Base-by-base conservation (phyloP, 2,329 filamentous ascomycete genomes). In the Curvularia lunata region DNA sequence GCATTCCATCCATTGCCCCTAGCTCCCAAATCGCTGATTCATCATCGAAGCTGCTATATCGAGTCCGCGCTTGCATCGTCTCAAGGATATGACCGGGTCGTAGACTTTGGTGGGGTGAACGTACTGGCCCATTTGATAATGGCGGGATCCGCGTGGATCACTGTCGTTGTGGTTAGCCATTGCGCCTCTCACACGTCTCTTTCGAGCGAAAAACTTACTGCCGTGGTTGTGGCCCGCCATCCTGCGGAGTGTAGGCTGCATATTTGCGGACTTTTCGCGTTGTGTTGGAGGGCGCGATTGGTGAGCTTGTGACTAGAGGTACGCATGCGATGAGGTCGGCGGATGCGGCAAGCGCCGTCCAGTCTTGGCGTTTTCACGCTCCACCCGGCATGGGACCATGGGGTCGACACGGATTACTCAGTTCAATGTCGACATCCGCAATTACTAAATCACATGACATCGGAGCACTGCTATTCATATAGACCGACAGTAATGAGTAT, bases 71-170 rank as follows among this genome's bases (percentile, higher is more conserved):
- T 12, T 48, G 10, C 23, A 2, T 13, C 40, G 0, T 18, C 21
- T 21, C 3, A 19, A 1, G 9, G 13, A 4, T 19, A 18, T 5
- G 16, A 13, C 16, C 12, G 7, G 0, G 10, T 30, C 4, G 3
- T 21, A 25, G 16, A 9, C 12, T 23, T 48, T 77, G 72, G 66
- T 75, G 77, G 70, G 60, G 78, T 76, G 77, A 63, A 75, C 76
- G 69, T 80, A 83, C 77, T 78, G 74, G 76, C 77, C 79, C 83
- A 85, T 82, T 82, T 81, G 74, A 81, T 78, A 75, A 85, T 73
- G 66, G 84, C 84, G 67, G 85, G 84, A 76, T 85, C 83, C 75
- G 81, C 76, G 67, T 80, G 76, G 69, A 84, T 70, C 61, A 77
- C 82, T 84, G 69, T 27, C 67, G 37, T 25, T 52, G 28, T 32